A percentile compares a stretch with the other conserved stretches of the same genome.
Evolutionary conservation across 1,139 yeast genomes (phyloP).

Genomic region (Lodderomyces beijingensis): DNA sequence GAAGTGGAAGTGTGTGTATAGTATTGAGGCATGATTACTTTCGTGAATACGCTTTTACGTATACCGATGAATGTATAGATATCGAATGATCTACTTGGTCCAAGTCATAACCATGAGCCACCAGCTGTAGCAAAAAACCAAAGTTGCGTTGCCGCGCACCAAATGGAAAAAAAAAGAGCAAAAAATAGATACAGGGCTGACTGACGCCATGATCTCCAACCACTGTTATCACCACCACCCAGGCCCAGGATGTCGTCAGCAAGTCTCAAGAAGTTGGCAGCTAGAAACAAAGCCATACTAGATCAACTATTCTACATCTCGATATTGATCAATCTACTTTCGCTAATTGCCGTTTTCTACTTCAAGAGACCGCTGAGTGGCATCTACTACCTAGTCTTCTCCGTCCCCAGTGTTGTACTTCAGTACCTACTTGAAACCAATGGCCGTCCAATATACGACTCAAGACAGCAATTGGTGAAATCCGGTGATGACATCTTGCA

Average conservation of each 20-base stretch:
- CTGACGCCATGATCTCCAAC: no score
- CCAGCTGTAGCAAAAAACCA: no score
- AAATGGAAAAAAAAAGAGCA: no score
- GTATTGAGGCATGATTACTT: no score
- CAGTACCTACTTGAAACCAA: slow-evolving; percentile 57
- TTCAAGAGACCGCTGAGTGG: slow-evolving; percentile 52
- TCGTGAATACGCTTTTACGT: no score
- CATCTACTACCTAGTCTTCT: slow-evolving; percentile 50
- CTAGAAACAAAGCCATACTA: slow-evolving; percentile 49
- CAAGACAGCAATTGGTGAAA: slow-evolving; percentile 31
- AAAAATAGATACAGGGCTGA: no score
- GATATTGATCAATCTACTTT: slow-evolving; percentile 37
- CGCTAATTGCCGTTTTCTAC: slow-evolving; percentile 35
- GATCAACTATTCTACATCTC: slow-evolving; percentile 52
- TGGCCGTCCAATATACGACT: slow-evolving; percentile 59
- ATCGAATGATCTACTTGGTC: no score
- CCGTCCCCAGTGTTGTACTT: slow-evolving; percentile 53
- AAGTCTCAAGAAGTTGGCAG: slow-evolving; percentile 66
- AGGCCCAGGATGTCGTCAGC: slow-evolving; percentile 37
- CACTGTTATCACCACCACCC: no score
- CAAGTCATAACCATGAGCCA: no score
- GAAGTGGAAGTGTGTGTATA: no score
- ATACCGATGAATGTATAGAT: no score
- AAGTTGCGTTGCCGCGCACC: no score
- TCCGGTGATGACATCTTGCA: slow-evolving; percentile 67